Evolutionary conservation across 768 basidiomycete species (phyloP), one percentile per base, ranked within the genome.

Genomic region (Sarcodon aspratus): DNA sequence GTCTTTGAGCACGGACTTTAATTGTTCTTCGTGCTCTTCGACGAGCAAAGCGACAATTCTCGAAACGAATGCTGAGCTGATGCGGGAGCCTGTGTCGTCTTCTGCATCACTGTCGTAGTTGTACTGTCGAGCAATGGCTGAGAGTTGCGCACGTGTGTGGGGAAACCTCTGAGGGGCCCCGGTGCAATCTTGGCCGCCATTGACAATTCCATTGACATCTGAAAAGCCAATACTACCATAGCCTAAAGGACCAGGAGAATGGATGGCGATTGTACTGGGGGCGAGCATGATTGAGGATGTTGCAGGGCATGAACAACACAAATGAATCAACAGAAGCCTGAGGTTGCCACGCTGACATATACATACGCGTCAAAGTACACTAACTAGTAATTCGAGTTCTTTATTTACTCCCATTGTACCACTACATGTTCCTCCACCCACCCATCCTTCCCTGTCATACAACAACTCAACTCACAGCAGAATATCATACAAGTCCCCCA

Each of bases 401-500:
- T 5, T 27, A 27, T 27, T 27, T 27, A 27, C 40, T 42, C 40
- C 40, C 40, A 42, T 27, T 42, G 40, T 17, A 42, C 27, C 13
- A 42, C 9, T 27, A 42, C 40, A 15, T 42, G 17, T 27, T 42
- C 40, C 40, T 42, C 40, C 11, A 13, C 40, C 15, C 15, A 42
- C 9, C 13, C 15, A 5, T 42, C 40, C 40, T 42, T 42, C 4
- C 40, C 69, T 6, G 64, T 68, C 47, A 67, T 48, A 58, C 77
- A 80, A 61, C 93, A 96, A 61, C 95, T 89, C 43, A 73, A 73
- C 57, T 75, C 75, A 59, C 95, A 97, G 1, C 86, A 86, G 65
- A 93, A 95, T 9, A 98, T 72, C 69, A 95, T 70, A 49, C 85
- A 81, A 1, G 87, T 94, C 0, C 95, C 95, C 91, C 93, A 98